Evolutionary conservation across 495 filamentous ascomycete species (phyloP).

Genomic region (Podospora conica): DNA sequence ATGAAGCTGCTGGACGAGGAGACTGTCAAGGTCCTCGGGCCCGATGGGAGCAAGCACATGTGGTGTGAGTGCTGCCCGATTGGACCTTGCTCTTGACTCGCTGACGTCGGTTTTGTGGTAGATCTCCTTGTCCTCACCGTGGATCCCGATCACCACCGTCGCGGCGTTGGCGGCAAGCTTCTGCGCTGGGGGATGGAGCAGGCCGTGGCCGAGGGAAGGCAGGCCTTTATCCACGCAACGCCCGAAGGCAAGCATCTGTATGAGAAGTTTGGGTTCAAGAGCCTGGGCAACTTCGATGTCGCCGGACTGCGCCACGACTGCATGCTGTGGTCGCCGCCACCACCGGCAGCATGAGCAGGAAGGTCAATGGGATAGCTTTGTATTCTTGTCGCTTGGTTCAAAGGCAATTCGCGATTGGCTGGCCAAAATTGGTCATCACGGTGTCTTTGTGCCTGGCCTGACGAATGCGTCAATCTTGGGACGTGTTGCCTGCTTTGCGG

Average conservation of each 20-base stretch:
- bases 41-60: constrained; percentile 18
- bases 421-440: too few species aligned
- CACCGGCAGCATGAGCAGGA: neutral
- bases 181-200: constrained; percentile 19
- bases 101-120: constrained; percentile 2
- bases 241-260: constrained; percentile 19
- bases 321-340: constrained; percentile 18
- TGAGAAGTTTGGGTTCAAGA: constrained; percentile 13
- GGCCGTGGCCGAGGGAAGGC: constrained; percentile 13
- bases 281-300: constrained; percentile 2
- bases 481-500: neutral
- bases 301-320: neutral
- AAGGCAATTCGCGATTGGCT: too few species aligned
- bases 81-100: neutral
- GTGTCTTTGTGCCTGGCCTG: neutral
- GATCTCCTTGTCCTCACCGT: constrained; percentile 19
- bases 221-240: neutral
- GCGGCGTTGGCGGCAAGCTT: constrained; percentile 23
- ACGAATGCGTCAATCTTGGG: neutral
- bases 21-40: constrained; percentile 11
- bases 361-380: neutral
- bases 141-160: constrained; percentile 19
- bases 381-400: neutral
- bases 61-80: constrained; percentile 16
- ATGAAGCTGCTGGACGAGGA: constrained; percentile 2